Evolutionary conservation across 1,284 basidiomycete genomes (phyloP), one percentile per base, ranked within the genome.

Genomic region (Schizophyllum amplum): DNA sequence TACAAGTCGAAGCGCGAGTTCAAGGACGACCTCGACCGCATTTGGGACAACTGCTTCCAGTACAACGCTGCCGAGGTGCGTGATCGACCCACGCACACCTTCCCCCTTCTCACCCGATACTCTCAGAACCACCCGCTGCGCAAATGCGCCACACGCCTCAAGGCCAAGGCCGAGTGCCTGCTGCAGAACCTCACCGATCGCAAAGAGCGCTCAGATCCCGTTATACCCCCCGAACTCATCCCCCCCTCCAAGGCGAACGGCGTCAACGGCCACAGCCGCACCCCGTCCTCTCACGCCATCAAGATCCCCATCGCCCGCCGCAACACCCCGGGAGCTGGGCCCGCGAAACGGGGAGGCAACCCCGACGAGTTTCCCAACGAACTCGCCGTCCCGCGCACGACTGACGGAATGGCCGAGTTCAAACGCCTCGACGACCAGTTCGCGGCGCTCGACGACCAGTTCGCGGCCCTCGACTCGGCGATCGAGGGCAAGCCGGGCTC

Each of bases 1-100:
- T 98, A 98, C 82, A 96, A 95, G 74, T 91, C 84, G 55, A 98
- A 99, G 74, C 80, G 83, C 60, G 90, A 96, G 66, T 99, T 99
- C 71, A 87, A 88, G 61, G 86, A 90, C 60, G 97, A 99, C 71
- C 75, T 99, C 50, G 91, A 96, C 64, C 81, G 97, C 60, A 98
- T 99, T 64, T 99, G 96, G 96, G 84, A 87, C 55, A 99, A 99
- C 66, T 98, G 96, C 70, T 81, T 90, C 63, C 83, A 81, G 11
- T 99, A 98, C 72, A 99, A 99, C 69, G 87, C 89, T 23, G 82
- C 86, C 17, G 90, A 93, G 72, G 94, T 93, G 65, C 59, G 84
- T 76, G 20, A 26, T 23, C 15, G 0, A 15, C 48, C 13, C n/a
- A 26, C 25, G 15, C 25, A 48, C 50, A 49, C 24, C 25, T 24